phyloP scores from a whole-genome alignment of 2,329 filamentous ascomycete species.

The Rasamsonia emersonii region DNA sequence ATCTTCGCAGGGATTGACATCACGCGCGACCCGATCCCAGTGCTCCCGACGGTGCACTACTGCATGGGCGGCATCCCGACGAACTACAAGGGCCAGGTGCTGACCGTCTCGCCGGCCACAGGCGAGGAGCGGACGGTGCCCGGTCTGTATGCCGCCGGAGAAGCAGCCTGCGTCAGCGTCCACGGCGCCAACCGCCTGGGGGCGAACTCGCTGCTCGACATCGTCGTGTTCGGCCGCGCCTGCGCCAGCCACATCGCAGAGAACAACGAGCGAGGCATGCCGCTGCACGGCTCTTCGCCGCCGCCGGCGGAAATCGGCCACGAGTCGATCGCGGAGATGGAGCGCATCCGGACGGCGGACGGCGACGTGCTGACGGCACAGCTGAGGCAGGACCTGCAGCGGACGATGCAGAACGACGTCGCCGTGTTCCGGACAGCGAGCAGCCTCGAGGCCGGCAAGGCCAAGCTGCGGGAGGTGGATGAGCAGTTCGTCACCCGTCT shows the following conservation, averaged over 20 bases:
- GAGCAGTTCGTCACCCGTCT: constrained; percentile 58
- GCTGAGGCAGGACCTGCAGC: constrained; percentile 79
- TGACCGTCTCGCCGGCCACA: constrained; percentile 62
- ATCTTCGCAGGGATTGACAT: constrained; percentile 89
- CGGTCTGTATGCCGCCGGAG: constrained; percentile 80
- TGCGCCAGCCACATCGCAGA: constrained; percentile 85
- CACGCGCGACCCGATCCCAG: constrained; percentile 78
- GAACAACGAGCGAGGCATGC: constrained; percentile 70
- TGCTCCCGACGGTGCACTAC: constrained; percentile 85
- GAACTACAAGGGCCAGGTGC: constrained; percentile 80
- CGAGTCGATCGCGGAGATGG: constrained; percentile 68
- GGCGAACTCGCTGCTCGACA: constrained; percentile 83
- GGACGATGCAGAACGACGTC: constrained; percentile 90
- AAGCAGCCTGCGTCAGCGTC: constrained; percentile 83
- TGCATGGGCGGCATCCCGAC: constrained; percentile 95
- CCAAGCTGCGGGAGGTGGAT: constrained; percentile 72
- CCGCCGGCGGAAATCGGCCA: constrained; percentile 63
- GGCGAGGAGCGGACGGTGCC: constrained; percentile 78
- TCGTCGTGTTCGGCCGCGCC: constrained; percentile 83
- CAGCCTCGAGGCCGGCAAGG: constrained; percentile 75
- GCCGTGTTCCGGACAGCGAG: constrained; percentile 85
- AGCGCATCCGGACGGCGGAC: constrained; percentile 67
- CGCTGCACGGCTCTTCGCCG: constrained; percentile 59
- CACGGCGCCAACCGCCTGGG: constrained; percentile 87
- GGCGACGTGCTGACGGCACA: constrained; percentile 74